Conservation (phyloP, 176 grass and related monocot species). For the Panicum miliaceum region DNA sequence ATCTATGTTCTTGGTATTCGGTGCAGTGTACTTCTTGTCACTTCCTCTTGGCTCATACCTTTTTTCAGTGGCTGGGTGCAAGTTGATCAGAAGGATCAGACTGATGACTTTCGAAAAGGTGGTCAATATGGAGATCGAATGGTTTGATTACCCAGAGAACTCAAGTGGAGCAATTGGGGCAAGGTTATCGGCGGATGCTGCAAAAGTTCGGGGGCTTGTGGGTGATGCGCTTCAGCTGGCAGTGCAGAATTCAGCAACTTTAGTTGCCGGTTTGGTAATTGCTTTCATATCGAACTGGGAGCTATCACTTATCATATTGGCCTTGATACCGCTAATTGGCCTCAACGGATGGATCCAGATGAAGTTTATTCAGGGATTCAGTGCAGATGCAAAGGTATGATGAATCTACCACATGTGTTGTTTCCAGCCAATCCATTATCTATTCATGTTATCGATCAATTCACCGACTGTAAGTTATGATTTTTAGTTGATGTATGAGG, state of each 20-base stretch:
- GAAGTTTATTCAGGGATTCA: slow-evolving; percentile 83
- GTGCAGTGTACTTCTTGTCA: slow-evolving; percentile 60
- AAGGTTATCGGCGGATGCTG: slow-evolving; percentile 74
- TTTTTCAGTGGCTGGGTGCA: slow-evolving; percentile 75
- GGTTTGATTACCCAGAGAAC: slow-evolving; percentile 76
- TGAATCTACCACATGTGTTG: neutral
- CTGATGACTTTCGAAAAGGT: slow-evolving; percentile 75
- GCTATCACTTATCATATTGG: slow-evolving; percentile 74
- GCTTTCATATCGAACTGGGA: slow-evolving; percentile 76
- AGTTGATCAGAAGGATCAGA: slow-evolving; percentile 75
- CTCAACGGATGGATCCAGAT: slow-evolving; percentile 77
- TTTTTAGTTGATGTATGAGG: slow-evolving; percentile 89
- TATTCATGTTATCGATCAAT: neutral
- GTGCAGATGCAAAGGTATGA: slow-evolving; percentile 78
- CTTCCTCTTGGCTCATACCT: slow-evolving; percentile 67
- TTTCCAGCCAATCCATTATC: neutral
- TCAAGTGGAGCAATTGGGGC: slow-evolving; percentile 78
- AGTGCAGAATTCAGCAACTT: slow-evolving; percentile 73
- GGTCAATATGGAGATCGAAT: slow-evolving; percentile 75
- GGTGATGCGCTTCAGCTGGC: slow-evolving; percentile 67
- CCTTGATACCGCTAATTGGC: slow-evolving; percentile 73
- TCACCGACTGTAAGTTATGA: slow-evolving; percentile 12
- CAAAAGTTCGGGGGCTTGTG: slow-evolving; percentile 70
- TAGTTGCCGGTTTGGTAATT: slow-evolving; percentile 71
- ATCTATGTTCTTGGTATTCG: slow-evolving; percentile 79